phyloP scores from a whole-genome alignment of 2,329 filamentous ascomycete genomes.

The Pseudogymnoascus sp. region DNA sequence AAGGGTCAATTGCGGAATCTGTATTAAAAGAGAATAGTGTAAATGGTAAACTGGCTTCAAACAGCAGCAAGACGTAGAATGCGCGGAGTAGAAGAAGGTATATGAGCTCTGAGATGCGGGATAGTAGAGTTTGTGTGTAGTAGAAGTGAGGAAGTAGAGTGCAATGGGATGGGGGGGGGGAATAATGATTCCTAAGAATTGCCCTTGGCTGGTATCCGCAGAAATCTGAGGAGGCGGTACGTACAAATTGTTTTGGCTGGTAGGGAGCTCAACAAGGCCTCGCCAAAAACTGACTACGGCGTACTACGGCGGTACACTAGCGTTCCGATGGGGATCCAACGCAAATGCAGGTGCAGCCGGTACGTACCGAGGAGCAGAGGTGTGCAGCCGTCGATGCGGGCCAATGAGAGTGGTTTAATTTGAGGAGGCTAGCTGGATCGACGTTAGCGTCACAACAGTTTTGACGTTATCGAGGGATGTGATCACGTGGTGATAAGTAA shows the following conservation, averaged over 20 bases:
- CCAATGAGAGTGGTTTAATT: background rate
- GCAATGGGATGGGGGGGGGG: background rate
- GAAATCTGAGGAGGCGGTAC: background rate
- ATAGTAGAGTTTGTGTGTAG: background rate
- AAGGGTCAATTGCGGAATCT: background rate
- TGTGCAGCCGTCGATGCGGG: background rate
- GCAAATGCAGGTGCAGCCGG: background rate
- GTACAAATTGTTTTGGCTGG: background rate
- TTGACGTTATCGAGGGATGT: background rate
- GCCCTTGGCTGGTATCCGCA: no score
- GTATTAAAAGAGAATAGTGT: slow-evolving; percentile 7
- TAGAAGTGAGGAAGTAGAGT: background rate
- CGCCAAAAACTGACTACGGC: background rate
- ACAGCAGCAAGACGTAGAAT: slow-evolving; percentile 1
- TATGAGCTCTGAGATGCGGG: background rate
- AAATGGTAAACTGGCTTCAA: slow-evolving; percentile 2
- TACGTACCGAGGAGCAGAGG: background rate
- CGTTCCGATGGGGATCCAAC: slow-evolving; percentile 8
- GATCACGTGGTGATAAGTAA: background rate
- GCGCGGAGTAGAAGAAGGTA: slow-evolving; percentile 3
- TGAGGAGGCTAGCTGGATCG: background rate
- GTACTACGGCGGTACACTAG: background rate
- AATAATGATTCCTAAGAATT: no score
- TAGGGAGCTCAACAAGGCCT: slow-evolving; percentile 6
- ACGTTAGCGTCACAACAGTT: background rate